These are phyloP conservation scores for Zizania latifolia DNA, from an alignment of 176 grass and related monocot species.

Conservation along the genomic window DNA sequence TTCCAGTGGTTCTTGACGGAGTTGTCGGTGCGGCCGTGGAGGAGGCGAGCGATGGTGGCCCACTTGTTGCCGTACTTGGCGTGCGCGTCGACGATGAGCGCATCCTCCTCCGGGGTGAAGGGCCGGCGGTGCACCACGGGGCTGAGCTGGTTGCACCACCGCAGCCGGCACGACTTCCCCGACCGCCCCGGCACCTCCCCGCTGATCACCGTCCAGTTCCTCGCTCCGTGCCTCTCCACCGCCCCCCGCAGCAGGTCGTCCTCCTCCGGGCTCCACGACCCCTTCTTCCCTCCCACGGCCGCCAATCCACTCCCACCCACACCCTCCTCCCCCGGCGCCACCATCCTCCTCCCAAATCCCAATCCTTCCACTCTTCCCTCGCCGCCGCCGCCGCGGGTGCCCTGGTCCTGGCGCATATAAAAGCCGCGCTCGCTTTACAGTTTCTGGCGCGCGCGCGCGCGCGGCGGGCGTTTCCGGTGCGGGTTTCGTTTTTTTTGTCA, in stretches of 20 bases:
- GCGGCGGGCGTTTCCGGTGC: too few relatives aligned
- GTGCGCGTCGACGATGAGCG: constrained; percentile 55
- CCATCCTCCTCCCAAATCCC: not conserved
- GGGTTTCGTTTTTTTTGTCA: too few relatives aligned
- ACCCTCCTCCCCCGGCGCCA: not conserved
- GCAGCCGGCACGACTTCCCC: constrained; percentile 85
- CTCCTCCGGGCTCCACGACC: constrained; percentile 88
- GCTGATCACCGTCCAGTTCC: constrained; percentile 78
- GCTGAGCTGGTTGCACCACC: constrained; percentile 95
- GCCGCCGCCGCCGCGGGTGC: not conserved
- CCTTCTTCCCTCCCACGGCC: constrained; percentile 33
- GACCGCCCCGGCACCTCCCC: constrained; percentile 59
- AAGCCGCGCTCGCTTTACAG: too few relatives aligned
- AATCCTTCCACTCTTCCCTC: too few relatives aligned
- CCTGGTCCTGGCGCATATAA: constrained; percentile 3
- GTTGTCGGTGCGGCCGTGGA: constrained; percentile 86
- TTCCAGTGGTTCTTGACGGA: constrained; percentile 99
- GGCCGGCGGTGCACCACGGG: constrained; percentile 74
- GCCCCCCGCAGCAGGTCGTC: constrained; percentile 49
- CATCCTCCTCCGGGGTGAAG: constrained; percentile 74
- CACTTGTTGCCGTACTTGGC: constrained; percentile 67
- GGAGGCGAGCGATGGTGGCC: constrained; percentile 80
- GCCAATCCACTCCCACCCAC: too few relatives aligned
- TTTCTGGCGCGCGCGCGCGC: too few relatives aligned
- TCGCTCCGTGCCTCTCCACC: constrained; percentile 57